Base-by-base conservation (phyloP, 2,329 filamentous ascomycete genomes). In the Aplosporella prunicola region DNA sequence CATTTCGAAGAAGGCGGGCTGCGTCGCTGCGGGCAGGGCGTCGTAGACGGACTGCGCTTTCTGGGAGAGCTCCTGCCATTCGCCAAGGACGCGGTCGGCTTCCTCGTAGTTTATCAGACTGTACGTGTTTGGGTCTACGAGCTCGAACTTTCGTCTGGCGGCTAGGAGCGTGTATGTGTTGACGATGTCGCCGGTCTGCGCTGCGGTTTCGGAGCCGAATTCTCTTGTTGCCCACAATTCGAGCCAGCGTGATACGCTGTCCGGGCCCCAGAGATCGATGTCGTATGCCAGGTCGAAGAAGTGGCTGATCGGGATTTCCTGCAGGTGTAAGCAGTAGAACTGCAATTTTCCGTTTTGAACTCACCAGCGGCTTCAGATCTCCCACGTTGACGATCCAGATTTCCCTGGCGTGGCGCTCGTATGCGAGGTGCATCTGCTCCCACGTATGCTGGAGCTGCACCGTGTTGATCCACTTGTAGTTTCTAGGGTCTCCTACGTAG, bases 341-440 rank as follows among this genome's bases (percentile, higher is more conserved):
- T 20, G 29, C 10, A 10, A 28, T 7, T 43, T 27, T 30, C n/a
- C n/a, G n/a, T 9, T 5, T 11, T 22, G 6, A 16, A 35, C 54
- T 32, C 51, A 63, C 63, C 9, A 76, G 62, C 1, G 73, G 72
- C 57, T 80, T 81, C 43, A 81, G 64, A 48, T 81, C 77, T 26
- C 76, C 77, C 14, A 80, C 73, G 44, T 81, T 81, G 46, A 79
- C 74, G 28, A 80, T 68, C 77, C 76, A 81, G 43, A 81, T 76
- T 13, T 71, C 63, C 44, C 71, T 65, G 3, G 74, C 76, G 2
- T 73, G 62, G 25, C 74, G 67, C 15, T 73, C 64, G 39, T 77
- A 72, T 2, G 78, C 71, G 5, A 78, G 65, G 46, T 71, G 67
- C 71, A 82, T 75, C 56, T 82, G 71, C 49, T 80, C 72, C 57